Evolutionary conservation across 1,139 yeast species (phyloP), one percentile per base, ranked within the genome.

Genomic region (Sugiyamaella neomexicana): DNA sequence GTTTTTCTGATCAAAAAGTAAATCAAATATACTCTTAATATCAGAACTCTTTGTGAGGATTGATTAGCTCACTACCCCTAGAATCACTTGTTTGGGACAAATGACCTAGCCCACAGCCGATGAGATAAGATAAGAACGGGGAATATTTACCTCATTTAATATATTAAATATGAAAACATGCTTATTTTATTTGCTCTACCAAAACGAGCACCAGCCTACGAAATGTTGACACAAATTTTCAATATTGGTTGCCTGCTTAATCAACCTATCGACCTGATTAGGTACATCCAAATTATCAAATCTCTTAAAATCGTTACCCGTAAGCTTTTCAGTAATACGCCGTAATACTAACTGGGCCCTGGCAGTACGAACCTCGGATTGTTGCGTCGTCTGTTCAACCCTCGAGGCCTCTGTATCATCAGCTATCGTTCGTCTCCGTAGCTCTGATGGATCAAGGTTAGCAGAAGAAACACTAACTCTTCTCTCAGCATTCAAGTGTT

Each of bases 191-290:
- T 4, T n/a, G 6, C 7, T 34, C 16, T 65, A 91, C 98, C 99
- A 93, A 81, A 91, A 93, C 0, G 98, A 88, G 73, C 99, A 93
- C 99, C 99, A 95, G 16, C 99, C 99, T 59, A 95, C 88, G 68
- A 89, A 95, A 70, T 93, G 99, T 70, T 90, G 97, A 68, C 99
- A 93, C 57, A 95, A 74, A 65, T 93, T 93, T 68, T 95, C 99
- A 32, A 93, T 96, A 55, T 96, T 87, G 0, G 98, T 93, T 1
- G 99, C 99, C 68, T 95, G 97, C 66, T 89, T 96, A 54, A 95
- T 93, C 69, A 95, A 76, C 68, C 86, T 86, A 64, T 93, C 98
- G 43, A 95, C 99, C 70, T 95, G 99, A 1, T 86, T 83, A 1
- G 95, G 86, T 41, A 91, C 91, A 63, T 84, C 87, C 60, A 95